A percentile compares a stretch with the other conserved stretches of the same genome.
Conservation (phyloP, 2,329 filamentous ascomycete genomes). For the Dothidotthia symphoricarpi region DNA sequence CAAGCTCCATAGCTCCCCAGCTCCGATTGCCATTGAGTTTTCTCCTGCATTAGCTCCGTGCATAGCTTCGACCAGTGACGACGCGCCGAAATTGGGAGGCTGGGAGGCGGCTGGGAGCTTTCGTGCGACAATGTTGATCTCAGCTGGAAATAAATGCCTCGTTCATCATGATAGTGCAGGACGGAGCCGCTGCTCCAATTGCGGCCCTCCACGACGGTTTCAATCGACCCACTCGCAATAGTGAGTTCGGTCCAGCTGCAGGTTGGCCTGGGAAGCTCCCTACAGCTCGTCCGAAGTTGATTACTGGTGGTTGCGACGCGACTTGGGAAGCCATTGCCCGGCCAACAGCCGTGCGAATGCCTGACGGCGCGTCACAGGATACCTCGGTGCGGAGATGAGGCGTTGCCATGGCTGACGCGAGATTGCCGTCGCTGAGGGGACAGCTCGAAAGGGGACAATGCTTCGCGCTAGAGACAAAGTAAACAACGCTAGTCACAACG, state of each 20-base stretch:
- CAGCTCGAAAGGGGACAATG: constrained; percentile 23
- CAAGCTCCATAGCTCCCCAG: too few species aligned
- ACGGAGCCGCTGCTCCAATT: constrained; percentile 28
- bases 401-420: constrained; percentile 4
- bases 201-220: constrained; percentile 32
- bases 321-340: constrained; percentile 16
- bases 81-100: constrained; percentile 22
- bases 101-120: constrained; percentile 17
- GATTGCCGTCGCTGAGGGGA: constrained; percentile 2
- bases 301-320: constrained; percentile 13
- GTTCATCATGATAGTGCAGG: constrained; percentile 23
- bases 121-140: constrained; percentile 18
- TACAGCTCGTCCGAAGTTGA: constrained; percentile 10
- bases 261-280: constrained; percentile 18
- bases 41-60: constrained; percentile 8
- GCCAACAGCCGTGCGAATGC: constrained; percentile 27
- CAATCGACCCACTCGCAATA: constrained; percentile 16
- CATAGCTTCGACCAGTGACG: constrained; percentile 19
- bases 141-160: constrained; percentile 34
- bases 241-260: constrained; percentile 17
- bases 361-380: constrained; percentile 18
- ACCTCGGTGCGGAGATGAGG: constrained; percentile 24
- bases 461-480: constrained; percentile 23
- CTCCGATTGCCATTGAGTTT: constrained; percentile 3
- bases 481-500: constrained; percentile 22